A percentile compares a stretch with the other conserved stretches of the same genome.
These are phyloP conservation scores for Cucumis hystrix DNA, from an alignment of 306 rosid species.

Conservation along the genomic window DNA sequence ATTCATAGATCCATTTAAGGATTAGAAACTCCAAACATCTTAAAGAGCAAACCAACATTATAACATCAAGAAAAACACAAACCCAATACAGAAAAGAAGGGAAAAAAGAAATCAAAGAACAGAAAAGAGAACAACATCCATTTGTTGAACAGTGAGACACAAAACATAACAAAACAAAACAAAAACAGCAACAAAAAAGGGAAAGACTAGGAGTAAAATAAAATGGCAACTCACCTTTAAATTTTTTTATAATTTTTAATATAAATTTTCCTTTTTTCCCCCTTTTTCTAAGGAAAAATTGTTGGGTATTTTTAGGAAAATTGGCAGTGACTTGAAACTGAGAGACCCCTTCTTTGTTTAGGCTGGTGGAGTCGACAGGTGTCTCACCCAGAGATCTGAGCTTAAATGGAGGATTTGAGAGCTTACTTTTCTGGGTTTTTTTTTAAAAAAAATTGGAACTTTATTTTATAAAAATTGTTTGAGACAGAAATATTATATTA, in stretches of 20 bases:
- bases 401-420: conserved; percentile 26
- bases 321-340: background rate
- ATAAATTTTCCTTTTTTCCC: background rate
- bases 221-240: background rate
- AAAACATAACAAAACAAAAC: background rate
- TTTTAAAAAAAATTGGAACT: background rate
- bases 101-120: background rate
- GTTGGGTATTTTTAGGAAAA: conserved; percentile 4
- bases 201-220: background rate
- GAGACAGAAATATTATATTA: background rate
- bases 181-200: background rate
- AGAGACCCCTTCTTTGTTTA: background rate
- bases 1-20: background rate
- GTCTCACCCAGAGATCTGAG: conserved; percentile 2
- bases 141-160: background rate
- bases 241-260: too few species aligned
- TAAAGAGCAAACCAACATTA: background rate
- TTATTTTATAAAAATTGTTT: background rate
- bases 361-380: background rate
- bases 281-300: background rate
- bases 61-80: background rate
- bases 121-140: background rate
- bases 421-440: conserved; percentile 10
- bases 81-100: background rate
- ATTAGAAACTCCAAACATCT: background rate